Evolutionary conservation across 2,329 filamentous ascomycete species (phyloP), one percentile per base, ranked within the genome.

Genomic region (Albophoma yamanashiensis): DNA sequence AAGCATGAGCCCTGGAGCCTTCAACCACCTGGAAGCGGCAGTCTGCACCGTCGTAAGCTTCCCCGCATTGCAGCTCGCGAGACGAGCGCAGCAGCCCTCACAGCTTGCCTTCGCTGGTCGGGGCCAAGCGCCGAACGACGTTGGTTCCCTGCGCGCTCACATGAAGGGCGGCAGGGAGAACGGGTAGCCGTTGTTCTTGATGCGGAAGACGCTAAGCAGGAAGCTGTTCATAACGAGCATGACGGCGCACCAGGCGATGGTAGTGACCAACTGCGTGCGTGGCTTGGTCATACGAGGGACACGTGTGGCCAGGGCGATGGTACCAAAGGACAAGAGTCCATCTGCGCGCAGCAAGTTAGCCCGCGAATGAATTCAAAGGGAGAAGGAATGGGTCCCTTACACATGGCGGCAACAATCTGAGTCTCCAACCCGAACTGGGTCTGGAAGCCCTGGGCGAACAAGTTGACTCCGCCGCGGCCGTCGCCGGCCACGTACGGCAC

Each of bases 341-440:
- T 78, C 76, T 77, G 68, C 89, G 8, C 55, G 55, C 8, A 47
- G 20, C 56, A 61, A 52, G 62, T 73, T 68, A 71, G 68, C 25
- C 27, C 50, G 52, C 60, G 42, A 27, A 59, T 22, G 22, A 34
- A 25, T 4, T 3, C 38, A 27, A 12, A 31, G n/a, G 15, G 20
- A 15, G 36, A 45, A 56, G 36, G 60, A 55, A 11, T 17, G 47
- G 47, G 14, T n/a, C 56, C 83, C 90, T 80, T 85, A 97, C 93
- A 97, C 64, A 97, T 87, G 39, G 89, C 91, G 62, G 92, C 94
- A 58, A 99, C 78, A 64, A 99, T 93, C 76, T 99, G 94, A 2
- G 93, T 96, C 77, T 99, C 94, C 67, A 99, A 79, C 17, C 94
- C 94, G 69, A 88, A 92, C 72, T 99, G 94, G 72, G 86, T 96